Evolutionary conservation across 176 grass and related monocot species (phyloP), one percentile per base, ranked within the genome.

Genomic region (Secale cereale): DNA sequence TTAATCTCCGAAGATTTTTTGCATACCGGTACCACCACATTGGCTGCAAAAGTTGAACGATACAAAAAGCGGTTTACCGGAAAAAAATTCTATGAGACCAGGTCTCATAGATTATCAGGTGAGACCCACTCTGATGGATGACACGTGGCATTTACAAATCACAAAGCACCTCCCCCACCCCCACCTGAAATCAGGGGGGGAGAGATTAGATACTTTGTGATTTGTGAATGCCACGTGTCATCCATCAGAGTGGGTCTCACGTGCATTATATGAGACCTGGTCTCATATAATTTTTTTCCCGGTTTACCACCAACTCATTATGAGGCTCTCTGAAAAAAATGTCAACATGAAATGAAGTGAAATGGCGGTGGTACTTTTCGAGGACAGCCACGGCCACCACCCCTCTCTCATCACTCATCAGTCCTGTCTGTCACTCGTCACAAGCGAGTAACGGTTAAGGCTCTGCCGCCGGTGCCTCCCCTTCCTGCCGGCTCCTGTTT

Each of bases 391-490:
- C 7, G 15, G 23, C 43, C 35, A 48, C 35, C 6, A 35, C 27
- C 22, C 56, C 16, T 68, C 31, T 19, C 78, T 48, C 32, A 32
- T 65, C 63, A 65, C 27, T 65, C 62, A 65, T 65, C 62, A 17
- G 48, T 52, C 48, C 48, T 52, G 16, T 19, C 48, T 52, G 48
- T 52, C 48, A 70, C 48, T 75, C 72, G 28, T 74, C 70, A 74
- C 70, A 74, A 43, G 41, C 3, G 11, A 46, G 70, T 74, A 74
- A 75, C 72, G 41, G 71, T 74, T 74, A 74, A 74, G 41, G 43
- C 72, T 48, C 72, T 50, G 71, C 71, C 71, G 71, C 71, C 71
- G 71, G 71, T 74, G 43, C 69, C 69, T 48, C 15, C 41, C 71
- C 41, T 50, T 43, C 26, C 71, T 30, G 71, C 71, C 71, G 71